A percentile compares a stretch with the other conserved stretches of the same genome.
Conservation (phyloP, 345 rosid genomes). For the Lepidium sativum region DNA sequence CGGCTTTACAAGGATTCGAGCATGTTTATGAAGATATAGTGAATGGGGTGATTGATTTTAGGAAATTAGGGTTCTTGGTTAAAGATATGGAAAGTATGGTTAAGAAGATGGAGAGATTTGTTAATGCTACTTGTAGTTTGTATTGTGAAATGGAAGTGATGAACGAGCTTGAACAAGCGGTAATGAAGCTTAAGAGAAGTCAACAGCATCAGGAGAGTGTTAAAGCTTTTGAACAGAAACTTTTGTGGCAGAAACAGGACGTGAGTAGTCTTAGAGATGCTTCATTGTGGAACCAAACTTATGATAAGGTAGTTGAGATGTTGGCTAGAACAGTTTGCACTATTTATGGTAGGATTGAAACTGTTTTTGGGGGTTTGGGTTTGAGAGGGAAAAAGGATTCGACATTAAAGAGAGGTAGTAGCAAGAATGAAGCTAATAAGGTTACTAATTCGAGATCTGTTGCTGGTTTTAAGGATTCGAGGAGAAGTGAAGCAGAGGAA, state of each 20-base stretch:
- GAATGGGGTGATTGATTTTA: slow-evolving; percentile 69
- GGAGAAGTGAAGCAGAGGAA: slow-evolving; percentile 39
- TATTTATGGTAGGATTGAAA: slow-evolving; percentile 59
- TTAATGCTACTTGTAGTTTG: slow-evolving; percentile 58
- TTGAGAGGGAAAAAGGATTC: slow-evolving; percentile 22
- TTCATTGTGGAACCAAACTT: slow-evolving; percentile 84
- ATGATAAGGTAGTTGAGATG: slow-evolving; percentile 85
- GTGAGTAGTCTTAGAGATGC: slow-evolving; percentile 80
- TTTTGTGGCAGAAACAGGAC: slow-evolving; percentile 93
- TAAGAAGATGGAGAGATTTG: slow-evolving; percentile 86
- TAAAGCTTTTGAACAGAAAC: slow-evolving; percentile 84
- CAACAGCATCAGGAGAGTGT: slow-evolving; percentile 72
- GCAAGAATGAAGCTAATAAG: slow-evolving; percentile 33
- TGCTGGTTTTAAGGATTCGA: slow-evolving; percentile 18
- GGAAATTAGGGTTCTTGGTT: slow-evolving; percentile 72
- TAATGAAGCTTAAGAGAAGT: slow-evolving; percentile 67
- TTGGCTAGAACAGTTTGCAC: slow-evolving; percentile 86
- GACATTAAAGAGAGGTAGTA: slow-evolving; percentile 40
- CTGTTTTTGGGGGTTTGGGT: slow-evolving; percentile 54
- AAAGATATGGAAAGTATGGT: slow-evolving; percentile 93
- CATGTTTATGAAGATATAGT: slow-evolving; percentile 83
- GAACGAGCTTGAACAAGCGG: slow-evolving; percentile 73
- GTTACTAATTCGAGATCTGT: slow-evolving; percentile 24
- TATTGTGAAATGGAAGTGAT: slow-evolving; percentile 86
- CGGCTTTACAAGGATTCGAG: slow-evolving; percentile 91